Base-by-base conservation (phyloP, 768 basidiomycete species). In the Galerina sulciceps region DNA sequence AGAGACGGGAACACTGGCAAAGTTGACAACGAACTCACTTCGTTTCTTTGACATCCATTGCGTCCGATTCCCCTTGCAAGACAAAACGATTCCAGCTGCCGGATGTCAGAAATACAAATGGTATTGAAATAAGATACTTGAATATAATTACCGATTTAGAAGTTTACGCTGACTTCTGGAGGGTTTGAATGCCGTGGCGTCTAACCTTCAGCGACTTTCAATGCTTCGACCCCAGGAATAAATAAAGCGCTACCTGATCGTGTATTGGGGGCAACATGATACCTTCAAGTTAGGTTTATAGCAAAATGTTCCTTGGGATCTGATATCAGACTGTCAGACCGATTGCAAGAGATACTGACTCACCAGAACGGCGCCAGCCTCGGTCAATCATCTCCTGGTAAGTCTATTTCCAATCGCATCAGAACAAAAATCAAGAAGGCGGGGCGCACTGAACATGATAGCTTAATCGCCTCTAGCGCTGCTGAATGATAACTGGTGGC, bases 241-340 rank as follows among this genome's bases (percentile, higher is more conserved):
- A 26, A 49, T 60, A 40, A 18, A 13, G 46, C 47, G 78, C 55
- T 65, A 91, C 94, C 85, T 92, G 71, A 98, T 98, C 3, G 96
- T 94, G 69, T 97, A 96, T 64, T 94, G 91, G 0, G 96, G 93
- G 70, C 96, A 99, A 69, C 96, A 98, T 10, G 94, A 89, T 5
- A 74, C 70, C 61, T 78, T 82, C 72, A 96, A 77, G 71, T 96
- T 87, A 4, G 95, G 95, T 61, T 92, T 93, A 73, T 98, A 98
- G 66, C 93, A 87, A 74, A 88, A 95, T 26, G 76, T 79, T 4
- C 83, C 83, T 83, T 26, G 6, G 8, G 26, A 31, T 31, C 26
- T 31, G n/a, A 48, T 10, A 42, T 50, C 35, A 53, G 15, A 38
- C 23, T 14, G 36, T 36, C 11, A 54, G 13, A 37, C 18, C n/a